A percentile compares a stretch with the other conserved stretches of the same genome.
phyloP scores from a whole-genome alignment of 306 rosid genomes.

The Fragaria vesca region DNA sequence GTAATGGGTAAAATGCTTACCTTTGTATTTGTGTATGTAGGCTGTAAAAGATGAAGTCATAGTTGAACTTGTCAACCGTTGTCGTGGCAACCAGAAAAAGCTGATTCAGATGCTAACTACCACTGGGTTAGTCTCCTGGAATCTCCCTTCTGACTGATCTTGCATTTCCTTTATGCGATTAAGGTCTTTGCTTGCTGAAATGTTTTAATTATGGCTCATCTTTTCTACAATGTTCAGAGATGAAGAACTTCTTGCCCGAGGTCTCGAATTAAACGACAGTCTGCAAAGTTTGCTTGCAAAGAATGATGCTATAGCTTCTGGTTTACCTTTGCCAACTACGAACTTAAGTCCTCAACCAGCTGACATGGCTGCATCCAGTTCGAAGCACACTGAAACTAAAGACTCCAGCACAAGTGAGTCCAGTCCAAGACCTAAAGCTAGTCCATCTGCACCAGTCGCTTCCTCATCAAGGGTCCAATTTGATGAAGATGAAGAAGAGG shows the following conservation, averaged over 20 bases:
- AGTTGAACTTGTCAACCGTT: constrained; percentile 75
- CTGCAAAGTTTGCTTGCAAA: constrained; percentile 84
- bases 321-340: constrained; percentile 58
- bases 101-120: constrained; percentile 97
- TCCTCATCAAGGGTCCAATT: constrained; percentile 35
- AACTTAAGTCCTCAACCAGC: constrained; percentile 42
- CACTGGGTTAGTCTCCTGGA: constrained; percentile 67
- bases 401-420: constrained; percentile 41
- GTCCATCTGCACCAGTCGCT: constrained; percentile 29
- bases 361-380: constrained; percentile 43
- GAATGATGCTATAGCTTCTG: constrained; percentile 89
- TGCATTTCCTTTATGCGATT: not conserved
- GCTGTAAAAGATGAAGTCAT: constrained; percentile 87
- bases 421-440: constrained; percentile 47
- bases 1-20: not conserved
- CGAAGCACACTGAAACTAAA: constrained; percentile 43
- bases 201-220: not conserved
- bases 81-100: constrained; percentile 89
- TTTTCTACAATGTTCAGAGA: constrained; percentile 54
- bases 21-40: constrained; percentile 40
- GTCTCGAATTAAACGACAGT: constrained; percentile 81
- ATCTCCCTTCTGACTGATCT: not conserved
- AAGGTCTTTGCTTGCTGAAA: not conserved
- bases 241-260: constrained; percentile 88
- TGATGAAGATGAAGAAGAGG: constrained; percentile 80